Conservation (phyloP, 768 basidiomycete genomes). For the Arthromyces matolae region DNA sequence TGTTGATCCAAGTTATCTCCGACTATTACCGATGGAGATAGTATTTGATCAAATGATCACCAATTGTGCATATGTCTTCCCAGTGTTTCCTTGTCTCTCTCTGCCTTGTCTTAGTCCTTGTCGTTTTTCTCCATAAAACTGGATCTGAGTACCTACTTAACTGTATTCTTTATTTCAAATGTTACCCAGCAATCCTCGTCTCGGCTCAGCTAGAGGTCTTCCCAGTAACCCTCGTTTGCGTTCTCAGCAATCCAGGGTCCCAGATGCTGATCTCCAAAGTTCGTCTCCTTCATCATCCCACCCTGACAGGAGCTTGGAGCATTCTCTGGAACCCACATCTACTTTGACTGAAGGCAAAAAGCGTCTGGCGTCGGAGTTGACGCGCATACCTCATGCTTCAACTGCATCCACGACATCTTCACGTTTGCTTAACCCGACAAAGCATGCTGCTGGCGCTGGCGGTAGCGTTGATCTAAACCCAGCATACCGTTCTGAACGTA, state of each 20-base stretch:
- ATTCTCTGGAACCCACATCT: background rate
- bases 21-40: too few species aligned
- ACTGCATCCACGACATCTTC: slow-evolving; percentile 23
- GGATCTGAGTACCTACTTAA: slow-evolving; percentile 9
- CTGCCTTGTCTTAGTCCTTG: background rate
- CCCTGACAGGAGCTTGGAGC: background rate
- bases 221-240: slow-evolving; percentile 33
- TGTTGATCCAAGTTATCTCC: too few species aligned
- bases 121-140: slow-evolving; percentile 1
- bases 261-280: background rate
- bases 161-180: slow-evolving; percentile 7
- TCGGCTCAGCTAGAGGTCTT: slow-evolving; percentile 25
- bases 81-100: too few species aligned
- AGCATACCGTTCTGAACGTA: too few species aligned
- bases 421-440: slow-evolving; percentile 36
- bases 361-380: background rate
- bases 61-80: too few species aligned
- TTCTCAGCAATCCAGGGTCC: too few species aligned
- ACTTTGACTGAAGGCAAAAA: background rate
- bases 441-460: slow-evolving; percentile 22
- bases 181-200: slow-evolving; percentile 18
- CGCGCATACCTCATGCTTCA: slow-evolving; percentile 6
- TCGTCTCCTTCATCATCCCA: background rate
- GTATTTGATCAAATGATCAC: too few species aligned
- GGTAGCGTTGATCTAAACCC: too few species aligned